Evolutionary conservation across 1,284 basidiomycete genomes (phyloP).

Genomic region (Gastroboletus turbinatus): DNA sequence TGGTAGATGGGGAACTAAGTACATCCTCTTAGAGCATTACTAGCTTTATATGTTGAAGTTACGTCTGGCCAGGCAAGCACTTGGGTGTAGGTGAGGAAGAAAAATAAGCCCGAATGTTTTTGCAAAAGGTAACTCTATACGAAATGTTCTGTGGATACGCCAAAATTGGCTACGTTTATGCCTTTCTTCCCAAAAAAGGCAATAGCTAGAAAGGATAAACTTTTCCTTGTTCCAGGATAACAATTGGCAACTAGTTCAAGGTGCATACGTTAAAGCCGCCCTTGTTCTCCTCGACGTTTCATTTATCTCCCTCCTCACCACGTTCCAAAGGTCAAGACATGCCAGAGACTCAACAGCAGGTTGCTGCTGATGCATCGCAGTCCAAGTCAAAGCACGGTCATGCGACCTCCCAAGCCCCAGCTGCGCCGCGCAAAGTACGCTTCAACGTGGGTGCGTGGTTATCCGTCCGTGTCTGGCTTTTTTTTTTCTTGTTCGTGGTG

Average conservation of each 20-base stretch:
- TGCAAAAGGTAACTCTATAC: not conserved
- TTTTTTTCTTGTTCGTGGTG: not conserved
- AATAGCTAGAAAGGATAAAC: slow-evolving; percentile 1
- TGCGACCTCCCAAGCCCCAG: slow-evolving; percentile 58
- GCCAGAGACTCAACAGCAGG: slow-evolving; percentile 27
- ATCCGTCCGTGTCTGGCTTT: not conserved
- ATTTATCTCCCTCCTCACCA: not conserved
- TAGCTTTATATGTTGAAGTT: too few species aligned
- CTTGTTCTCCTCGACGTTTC: slow-evolving; percentile 14
- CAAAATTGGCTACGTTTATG: slow-evolving; percentile 1
- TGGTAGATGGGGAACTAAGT: too few species aligned
- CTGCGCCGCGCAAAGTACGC: slow-evolving; percentile 83
- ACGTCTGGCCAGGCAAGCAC: too few species aligned
- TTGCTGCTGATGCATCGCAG: slow-evolving; percentile 18
- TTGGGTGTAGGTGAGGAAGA: too few species aligned
- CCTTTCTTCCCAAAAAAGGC: slow-evolving; percentile 5
- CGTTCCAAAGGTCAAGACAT: slow-evolving; percentile 10
- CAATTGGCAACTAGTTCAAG: slow-evolving; percentile 11
- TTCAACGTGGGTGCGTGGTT: slow-evolving; percentile 85
- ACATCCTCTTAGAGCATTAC: too few species aligned
- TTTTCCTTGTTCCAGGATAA: slow-evolving; percentile 24
- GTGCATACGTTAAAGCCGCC: slow-evolving; percentile 7
- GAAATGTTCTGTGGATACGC: slow-evolving; percentile 7
- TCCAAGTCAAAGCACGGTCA: slow-evolving; percentile 61
- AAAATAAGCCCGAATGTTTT: not conserved